A percentile compares a stretch with the other conserved stretches of the same genome.
These are phyloP conservation scores for Colletotrichum sp. DNA, from an alignment of 2,329 filamentous ascomycete species.

Conservation along the genomic window DNA sequence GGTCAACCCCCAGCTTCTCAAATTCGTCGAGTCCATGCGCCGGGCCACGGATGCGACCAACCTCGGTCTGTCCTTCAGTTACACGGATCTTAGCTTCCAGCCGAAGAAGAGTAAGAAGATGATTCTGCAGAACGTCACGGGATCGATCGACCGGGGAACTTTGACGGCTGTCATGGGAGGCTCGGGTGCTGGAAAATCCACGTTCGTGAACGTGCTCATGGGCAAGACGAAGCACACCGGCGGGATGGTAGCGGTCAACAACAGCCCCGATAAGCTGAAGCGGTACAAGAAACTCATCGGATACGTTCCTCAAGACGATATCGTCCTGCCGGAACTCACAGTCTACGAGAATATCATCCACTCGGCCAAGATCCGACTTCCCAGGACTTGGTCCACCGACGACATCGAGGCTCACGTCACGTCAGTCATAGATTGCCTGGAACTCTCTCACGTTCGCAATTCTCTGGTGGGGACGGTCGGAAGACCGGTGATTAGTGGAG, in stretches of 20 bases:
- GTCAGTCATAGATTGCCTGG: constrained; percentile 59
- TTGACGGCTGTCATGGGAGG: constrained; percentile 66
- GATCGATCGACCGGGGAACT: constrained; percentile 56
- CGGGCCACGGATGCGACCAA: constrained; percentile 54
- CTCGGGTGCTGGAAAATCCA: constrained; percentile 64
- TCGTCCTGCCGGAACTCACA: constrained; percentile 64
- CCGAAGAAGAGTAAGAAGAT: constrained; percentile 47
- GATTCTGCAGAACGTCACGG: constrained; percentile 59
- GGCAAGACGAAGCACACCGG: constrained; percentile 58
- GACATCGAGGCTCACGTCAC: constrained; percentile 61
- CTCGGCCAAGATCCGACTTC: constrained; percentile 59
- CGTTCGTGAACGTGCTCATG: constrained; percentile 67
- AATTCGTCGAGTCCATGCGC: constrained; percentile 58
- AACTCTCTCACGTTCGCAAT: constrained; percentile 56
- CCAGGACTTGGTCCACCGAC: constrained; percentile 52
- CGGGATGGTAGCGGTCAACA: constrained; percentile 58
- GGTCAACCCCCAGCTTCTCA: constrained; percentile 44
- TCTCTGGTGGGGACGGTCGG: constrained; percentile 56
- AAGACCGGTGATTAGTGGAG: constrained; percentile 59
- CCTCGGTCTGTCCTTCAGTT: constrained; percentile 60
- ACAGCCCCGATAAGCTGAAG: constrained; percentile 50
- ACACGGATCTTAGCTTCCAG: constrained; percentile 53
- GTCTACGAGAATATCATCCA: constrained; percentile 68
- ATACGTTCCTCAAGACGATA: constrained; percentile 67
- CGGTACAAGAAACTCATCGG: constrained; percentile 65